Evolutionary conservation across 495 filamentous ascomycete genomes (phyloP).

Genomic region (Bacidia rubella): DNA sequence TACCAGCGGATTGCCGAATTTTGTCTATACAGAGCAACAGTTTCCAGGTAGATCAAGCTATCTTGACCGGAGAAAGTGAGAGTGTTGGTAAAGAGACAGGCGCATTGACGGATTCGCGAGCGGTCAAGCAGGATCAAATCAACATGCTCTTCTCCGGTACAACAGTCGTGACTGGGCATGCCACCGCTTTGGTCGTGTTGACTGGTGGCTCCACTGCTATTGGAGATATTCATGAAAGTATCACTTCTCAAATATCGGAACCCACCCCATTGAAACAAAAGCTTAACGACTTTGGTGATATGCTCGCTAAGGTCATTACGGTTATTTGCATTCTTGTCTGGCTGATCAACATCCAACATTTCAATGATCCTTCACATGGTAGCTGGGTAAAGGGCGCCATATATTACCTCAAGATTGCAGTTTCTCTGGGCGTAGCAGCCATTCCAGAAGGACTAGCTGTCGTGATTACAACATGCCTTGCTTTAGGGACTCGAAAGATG

Average conservation of each 20-base stretch:
- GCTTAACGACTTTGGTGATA: slow-evolving; percentile 94
- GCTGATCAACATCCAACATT: slow-evolving; percentile 96
- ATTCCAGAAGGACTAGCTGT: slow-evolving; percentile 96
- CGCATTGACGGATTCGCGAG: slow-evolving; percentile 59
- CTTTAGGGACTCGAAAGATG: slow-evolving; percentile 94
- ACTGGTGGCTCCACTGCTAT: slow-evolving; percentile 90
- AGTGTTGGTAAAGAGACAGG: slow-evolving; percentile 77
- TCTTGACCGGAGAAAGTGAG: slow-evolving; percentile 95
- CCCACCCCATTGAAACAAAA: slow-evolving; percentile 97
- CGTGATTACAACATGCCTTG: slow-evolving; percentile 94
- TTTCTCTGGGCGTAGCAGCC: slow-evolving; percentile 93
- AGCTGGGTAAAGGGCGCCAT: slow-evolving; percentile 97
- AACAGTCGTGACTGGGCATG: slow-evolving; percentile 88
- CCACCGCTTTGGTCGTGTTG: slow-evolving; percentile 80
- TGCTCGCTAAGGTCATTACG: slow-evolving; percentile 93
- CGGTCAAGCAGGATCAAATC: slow-evolving; percentile 93
- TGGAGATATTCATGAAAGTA: slow-evolving; percentile 97
- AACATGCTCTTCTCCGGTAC: slow-evolving; percentile 99
- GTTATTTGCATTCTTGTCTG: slow-evolving; percentile 93
- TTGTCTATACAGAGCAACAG: slow-evolving; percentile 90
- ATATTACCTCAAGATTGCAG: slow-evolving; percentile 99
- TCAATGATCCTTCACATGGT: slow-evolving; percentile 85
- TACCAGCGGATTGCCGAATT: slow-evolving; percentile 93
- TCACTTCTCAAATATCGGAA: slow-evolving; percentile 93
- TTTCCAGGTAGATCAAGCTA: slow-evolving; percentile 92